Evolutionary conservation across 768 basidiomycete genomes (phyloP).

Genomic region (Candolleomyces efflorescens): DNA sequence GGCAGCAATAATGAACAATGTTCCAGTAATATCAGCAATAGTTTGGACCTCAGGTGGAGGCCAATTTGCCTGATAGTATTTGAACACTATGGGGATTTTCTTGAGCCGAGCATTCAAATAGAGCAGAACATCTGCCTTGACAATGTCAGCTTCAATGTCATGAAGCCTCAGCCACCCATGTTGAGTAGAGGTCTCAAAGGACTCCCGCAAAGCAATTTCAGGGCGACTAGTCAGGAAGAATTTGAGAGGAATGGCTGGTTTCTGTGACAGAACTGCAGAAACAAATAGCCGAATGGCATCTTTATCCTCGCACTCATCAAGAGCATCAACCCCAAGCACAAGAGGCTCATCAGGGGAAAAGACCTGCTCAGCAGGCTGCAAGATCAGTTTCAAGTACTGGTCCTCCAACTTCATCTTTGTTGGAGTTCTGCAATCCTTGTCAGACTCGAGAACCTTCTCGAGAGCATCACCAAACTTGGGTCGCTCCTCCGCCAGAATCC

Average conservation of each 20-base stretch:
- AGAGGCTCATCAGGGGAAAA: background rate
- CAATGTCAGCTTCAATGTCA: conserved; percentile 4
- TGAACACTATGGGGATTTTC: background rate
- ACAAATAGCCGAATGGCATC: conserved; percentile 15
- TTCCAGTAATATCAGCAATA: background rate
- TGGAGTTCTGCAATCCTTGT: background rate
- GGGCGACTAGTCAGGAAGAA: conserved; percentile 19
- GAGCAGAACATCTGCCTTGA: conserved; percentile 1
- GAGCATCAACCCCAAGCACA: conserved; percentile 19
- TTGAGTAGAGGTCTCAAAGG: conserved; percentile 2
- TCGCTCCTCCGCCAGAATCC: background rate
- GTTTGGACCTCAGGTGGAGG: background rate
- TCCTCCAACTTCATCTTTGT: background rate
- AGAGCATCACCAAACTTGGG: background rate
- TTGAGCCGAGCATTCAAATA: background rate
- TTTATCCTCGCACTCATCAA: conserved; percentile 15
- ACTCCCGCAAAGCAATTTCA: conserved; percentile 10
- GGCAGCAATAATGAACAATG: background rate
- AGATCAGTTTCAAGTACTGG: background rate
- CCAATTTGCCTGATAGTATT: background rate
- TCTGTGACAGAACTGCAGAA: conserved; percentile 6
- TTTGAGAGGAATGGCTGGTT: conserved; percentile 11
- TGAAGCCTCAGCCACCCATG: conserved; percentile 6
- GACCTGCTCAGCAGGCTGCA: background rate
- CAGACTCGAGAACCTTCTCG: background rate